Conservation (phyloP, 139 green algal genomes). For the Edaphochlamys debaryana region DNA sequence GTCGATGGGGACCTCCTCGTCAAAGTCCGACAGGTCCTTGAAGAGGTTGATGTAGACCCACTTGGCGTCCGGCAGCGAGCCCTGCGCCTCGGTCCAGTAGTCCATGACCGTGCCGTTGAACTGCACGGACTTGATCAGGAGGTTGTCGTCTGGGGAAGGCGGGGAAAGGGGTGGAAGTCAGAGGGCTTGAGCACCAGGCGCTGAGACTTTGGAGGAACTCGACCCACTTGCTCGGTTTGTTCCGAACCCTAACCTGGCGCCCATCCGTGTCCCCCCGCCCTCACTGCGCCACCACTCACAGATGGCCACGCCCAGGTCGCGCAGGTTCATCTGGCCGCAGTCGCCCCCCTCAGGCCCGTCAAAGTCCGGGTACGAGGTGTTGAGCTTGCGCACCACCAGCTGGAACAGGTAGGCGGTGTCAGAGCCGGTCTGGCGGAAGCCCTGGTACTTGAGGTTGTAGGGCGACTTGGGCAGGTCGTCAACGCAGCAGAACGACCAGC, state of each 20-base stretch:
- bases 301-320: constrained; percentile 46
- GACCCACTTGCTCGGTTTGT: too few species aligned
- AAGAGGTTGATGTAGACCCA: constrained; percentile 48
- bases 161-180: too few species aligned
- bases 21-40: constrained; percentile 26
- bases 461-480: constrained; percentile 48
- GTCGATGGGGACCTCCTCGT: constrained; percentile 9
- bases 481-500: constrained; percentile 47
- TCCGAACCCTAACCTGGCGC: too few species aligned
- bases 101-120: constrained; percentile 44
- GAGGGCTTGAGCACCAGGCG: too few species aligned
- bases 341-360: constrained; percentile 38
- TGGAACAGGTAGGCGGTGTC: constrained; percentile 59
- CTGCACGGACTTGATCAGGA: constrained; percentile 51
- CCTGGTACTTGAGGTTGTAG: constrained; percentile 44
- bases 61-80: constrained; percentile 5
- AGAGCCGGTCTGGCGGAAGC: constrained; percentile 33
- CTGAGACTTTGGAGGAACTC: too few species aligned
- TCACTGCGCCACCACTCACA: too few species aligned
- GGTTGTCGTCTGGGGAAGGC: too few species aligned
- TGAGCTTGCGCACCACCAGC: constrained; percentile 33
- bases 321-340: constrained; percentile 52
- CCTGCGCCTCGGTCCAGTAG: constrained; percentile 14
- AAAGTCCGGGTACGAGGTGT: constrained; percentile 4
- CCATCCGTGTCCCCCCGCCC: too few species aligned